Percentiles rank a stretch among this genome's conserved stretches.
Conservation (phyloP, 2,329 filamentous ascomycete species). For the Colletotrichum viniferum region DNA sequence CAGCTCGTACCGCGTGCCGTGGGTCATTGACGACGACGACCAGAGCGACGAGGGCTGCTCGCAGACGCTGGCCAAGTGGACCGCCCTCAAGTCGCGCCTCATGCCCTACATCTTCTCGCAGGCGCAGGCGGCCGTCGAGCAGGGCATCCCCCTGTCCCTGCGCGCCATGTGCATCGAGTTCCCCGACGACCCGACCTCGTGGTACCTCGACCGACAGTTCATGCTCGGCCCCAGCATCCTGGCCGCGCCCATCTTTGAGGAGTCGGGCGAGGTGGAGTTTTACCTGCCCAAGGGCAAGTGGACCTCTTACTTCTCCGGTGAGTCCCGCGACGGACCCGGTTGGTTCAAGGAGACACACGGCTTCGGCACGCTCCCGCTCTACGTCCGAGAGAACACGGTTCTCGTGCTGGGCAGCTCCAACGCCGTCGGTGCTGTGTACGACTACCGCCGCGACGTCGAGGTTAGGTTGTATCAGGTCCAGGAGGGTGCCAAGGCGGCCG, state of each 20-base stretch:
- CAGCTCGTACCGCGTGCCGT: constrained; percentile 75
- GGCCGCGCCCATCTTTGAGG: constrained; percentile 67
- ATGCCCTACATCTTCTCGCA: constrained; percentile 58
- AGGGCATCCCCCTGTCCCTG: constrained; percentile 66
- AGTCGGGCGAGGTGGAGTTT: constrained; percentile 67
- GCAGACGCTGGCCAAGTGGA: constrained; percentile 51
- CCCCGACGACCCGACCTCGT: constrained; percentile 70
- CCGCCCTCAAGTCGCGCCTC: constrained; percentile 53
- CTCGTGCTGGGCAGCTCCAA: constrained; percentile 48
- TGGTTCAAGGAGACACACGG: constrained; percentile 66
- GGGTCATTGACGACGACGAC: constrained; percentile 72
- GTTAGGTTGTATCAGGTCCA: constrained; percentile 48
- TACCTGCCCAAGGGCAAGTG: constrained; percentile 60
- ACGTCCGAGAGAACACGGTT: constrained; percentile 59
- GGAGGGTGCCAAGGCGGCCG: constrained; percentile 42
- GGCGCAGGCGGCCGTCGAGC: constrained; percentile 41
- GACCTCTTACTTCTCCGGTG: constrained; percentile 54
- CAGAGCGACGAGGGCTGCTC: constrained; percentile 58
- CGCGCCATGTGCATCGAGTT: constrained; percentile 73
- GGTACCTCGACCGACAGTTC: constrained; percentile 73
- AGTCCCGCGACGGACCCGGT: constrained; percentile 52
- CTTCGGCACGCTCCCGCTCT: constrained; percentile 62
- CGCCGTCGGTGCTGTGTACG: constrained; percentile 47
- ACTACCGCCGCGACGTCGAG: constrained; percentile 52
- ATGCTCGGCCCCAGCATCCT: constrained; percentile 72